A percentile compares a stretch with the other conserved stretches of the same genome.
Evolutionary conservation across 768 basidiomycete genomes (phyloP).

Genomic region (Cyclocybe cylindracea): DNA sequence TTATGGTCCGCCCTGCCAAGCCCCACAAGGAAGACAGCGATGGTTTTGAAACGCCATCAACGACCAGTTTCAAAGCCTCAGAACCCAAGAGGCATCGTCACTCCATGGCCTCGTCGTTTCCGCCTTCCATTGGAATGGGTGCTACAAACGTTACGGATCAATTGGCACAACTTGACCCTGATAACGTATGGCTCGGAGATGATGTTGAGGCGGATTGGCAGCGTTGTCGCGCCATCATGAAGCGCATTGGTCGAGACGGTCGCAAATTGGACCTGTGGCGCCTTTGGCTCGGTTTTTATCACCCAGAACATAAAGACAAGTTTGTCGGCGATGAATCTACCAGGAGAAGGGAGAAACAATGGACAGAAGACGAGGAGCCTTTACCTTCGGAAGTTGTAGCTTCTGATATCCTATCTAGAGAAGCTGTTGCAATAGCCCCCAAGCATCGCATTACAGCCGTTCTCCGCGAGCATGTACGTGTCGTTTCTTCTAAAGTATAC

Average conservation of each 20-base stretch:
- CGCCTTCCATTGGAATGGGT: slow-evolving; percentile 26
- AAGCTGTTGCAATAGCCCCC: slow-evolving; percentile 26
- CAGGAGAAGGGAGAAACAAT: slow-evolving; percentile 40
- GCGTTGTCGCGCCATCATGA: slow-evolving; percentile 54
- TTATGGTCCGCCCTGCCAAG: slow-evolving; percentile 73
- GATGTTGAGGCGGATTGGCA: slow-evolving; percentile 59
- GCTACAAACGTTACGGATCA: slow-evolving; percentile 18
- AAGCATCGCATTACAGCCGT: slow-evolving; percentile 50
- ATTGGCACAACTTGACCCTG: slow-evolving; percentile 27
- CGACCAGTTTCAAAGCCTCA: slow-evolving; percentile 4
- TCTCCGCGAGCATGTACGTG: slow-evolving; percentile 60
- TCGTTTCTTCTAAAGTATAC: background rate
- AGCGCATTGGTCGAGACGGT: slow-evolving; percentile 61
- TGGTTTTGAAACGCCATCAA: slow-evolving; percentile 3
- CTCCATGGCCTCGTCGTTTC: slow-evolving; percentile 31
- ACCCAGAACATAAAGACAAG: slow-evolving; percentile 22
- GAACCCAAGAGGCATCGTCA: slow-evolving; percentile 13
- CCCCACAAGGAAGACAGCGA: slow-evolving; percentile 16
- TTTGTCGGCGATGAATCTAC: slow-evolving; percentile 13
- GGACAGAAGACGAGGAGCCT: slow-evolving; percentile 45
- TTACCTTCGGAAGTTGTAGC: slow-evolving; percentile 27
- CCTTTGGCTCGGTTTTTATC: slow-evolving; percentile 59
- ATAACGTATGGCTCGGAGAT: slow-evolving; percentile 57
- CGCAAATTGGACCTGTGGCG: slow-evolving; percentile 77
- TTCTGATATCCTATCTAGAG: slow-evolving; percentile 20